phyloP scores from a whole-genome alignment of 1,284 basidiomycete genomes.

The Irpex sp. region DNA sequence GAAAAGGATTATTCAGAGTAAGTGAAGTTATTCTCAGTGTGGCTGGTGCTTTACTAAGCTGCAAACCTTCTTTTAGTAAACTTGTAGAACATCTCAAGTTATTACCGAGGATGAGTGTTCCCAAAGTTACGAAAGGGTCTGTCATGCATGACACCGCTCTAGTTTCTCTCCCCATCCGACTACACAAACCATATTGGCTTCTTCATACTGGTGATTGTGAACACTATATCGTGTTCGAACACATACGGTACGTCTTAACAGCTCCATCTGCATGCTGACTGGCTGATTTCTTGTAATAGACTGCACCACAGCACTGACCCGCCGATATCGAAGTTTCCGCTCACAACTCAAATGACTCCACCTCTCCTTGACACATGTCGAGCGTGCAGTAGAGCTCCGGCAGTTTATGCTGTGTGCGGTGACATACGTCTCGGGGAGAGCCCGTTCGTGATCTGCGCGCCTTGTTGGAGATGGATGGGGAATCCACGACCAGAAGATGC shows the following conservation, averaged over 20 bases:
- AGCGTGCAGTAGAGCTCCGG: conserved; percentile 66
- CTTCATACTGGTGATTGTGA: conserved; percentile 79
- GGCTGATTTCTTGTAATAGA: conserved; percentile 33
- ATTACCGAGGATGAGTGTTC: conserved; percentile 31
- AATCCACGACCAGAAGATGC: conserved; percentile 36
- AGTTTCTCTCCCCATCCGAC: conserved; percentile 49
- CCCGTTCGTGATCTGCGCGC: conserved; percentile 65
- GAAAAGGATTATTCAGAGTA: conserved; percentile 60
- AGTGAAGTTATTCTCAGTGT: conserved; percentile 18
- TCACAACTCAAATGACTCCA: conserved; percentile 62
- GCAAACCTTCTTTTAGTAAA: conserved; percentile 37
- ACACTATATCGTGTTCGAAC: conserved; percentile 70
- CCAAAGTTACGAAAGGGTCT: conserved; percentile 38
- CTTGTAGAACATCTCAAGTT: conserved; percentile 40
- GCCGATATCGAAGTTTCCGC: conserved; percentile 49
- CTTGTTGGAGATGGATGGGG: conserved; percentile 73
- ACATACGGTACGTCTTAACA: conserved; percentile 54
- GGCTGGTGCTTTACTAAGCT: too few relatives aligned
- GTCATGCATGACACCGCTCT: conserved; percentile 47
- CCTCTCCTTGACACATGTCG: conserved; percentile 60
- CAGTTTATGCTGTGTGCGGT: conserved; percentile 58
- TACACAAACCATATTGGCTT: conserved; percentile 78
- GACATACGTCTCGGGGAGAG: conserved; percentile 74
- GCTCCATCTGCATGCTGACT: neutral
- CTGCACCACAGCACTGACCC: conserved; percentile 55